A percentile compares a stretch with the other conserved stretches of the same genome.
phyloP scores from a whole-genome alignment of 202 grass and related monocot genomes.

The Eragrostis tef region DNA sequence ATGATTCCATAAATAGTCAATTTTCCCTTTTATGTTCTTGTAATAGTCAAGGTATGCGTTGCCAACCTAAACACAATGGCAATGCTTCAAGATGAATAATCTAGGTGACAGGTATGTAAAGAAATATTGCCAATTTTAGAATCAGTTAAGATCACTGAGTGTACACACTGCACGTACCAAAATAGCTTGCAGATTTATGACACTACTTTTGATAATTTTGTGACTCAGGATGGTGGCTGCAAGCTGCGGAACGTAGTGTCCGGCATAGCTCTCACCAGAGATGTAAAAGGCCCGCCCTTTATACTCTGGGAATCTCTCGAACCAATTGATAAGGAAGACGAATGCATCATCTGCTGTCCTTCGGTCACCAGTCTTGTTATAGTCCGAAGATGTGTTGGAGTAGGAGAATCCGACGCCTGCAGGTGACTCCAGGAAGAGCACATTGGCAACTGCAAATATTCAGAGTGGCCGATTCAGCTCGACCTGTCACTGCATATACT shows the following conservation, averaged over 20 bases:
- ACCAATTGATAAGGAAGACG: conserved; percentile 49
- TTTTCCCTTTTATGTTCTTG: conserved; percentile 45
- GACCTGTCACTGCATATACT: too few relatives aligned
- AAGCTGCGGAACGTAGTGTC: conserved; percentile 51
- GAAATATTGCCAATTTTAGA: too few relatives aligned
- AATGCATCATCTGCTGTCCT: conserved; percentile 37
- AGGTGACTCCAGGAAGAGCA: conserved; percentile 59
- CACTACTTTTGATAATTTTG: neutral
- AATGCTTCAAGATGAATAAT: too few relatives aligned
- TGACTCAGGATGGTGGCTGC: conserved; percentile 41
- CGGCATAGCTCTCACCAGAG: conserved; percentile 57
- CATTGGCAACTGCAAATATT: conserved; percentile 52
- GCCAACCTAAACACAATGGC: conserved; percentile 42
- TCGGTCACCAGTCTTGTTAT: conserved; percentile 37
- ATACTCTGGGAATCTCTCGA: conserved; percentile 52
- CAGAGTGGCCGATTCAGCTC: too few relatives aligned
- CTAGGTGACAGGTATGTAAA: too few relatives aligned
- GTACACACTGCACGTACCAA: neutral
- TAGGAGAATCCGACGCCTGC: conserved; percentile 58
- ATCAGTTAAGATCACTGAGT: too few relatives aligned
- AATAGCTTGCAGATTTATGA: conserved; percentile 46
- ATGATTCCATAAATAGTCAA: conserved; percentile 63
- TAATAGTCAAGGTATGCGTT: conserved; percentile 52
- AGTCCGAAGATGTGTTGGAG: conserved; percentile 56
- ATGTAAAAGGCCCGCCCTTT: conserved; percentile 58